Conservation (phyloP, 2,329 filamentous ascomycete species). For the Penicillium sp. region DNA sequence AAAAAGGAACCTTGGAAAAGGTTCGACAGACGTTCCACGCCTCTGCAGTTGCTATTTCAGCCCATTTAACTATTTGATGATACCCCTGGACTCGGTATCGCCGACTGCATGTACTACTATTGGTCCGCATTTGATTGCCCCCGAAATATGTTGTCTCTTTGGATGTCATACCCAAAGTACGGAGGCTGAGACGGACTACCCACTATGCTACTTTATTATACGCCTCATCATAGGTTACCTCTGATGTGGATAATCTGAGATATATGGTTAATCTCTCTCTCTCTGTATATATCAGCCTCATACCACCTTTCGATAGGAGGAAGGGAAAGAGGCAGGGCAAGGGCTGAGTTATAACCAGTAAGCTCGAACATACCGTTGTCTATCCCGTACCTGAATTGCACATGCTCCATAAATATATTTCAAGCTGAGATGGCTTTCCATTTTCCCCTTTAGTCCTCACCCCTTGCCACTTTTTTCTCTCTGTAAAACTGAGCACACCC, state of each 20-base stretch:
- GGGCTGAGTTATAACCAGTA: not conserved
- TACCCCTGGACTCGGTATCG: not conserved
- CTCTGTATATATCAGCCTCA: not conserved
- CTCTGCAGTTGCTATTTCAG: not conserved
- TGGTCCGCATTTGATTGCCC: not conserved
- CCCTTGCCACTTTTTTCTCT: not conserved
- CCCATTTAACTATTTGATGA: not conserved
- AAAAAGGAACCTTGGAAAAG: conserved; percentile 4
- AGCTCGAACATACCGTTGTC: not conserved
- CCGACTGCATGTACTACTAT: not conserved
- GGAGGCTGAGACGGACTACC: not conserved
- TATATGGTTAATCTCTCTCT: not conserved
- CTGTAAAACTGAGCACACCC: not conserved
- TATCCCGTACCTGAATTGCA: not conserved
- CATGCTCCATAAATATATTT: not conserved
- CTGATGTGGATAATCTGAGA: not conserved
- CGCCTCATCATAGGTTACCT: not conserved
- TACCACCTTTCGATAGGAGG: not conserved
- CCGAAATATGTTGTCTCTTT: not conserved
- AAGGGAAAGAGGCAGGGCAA: not conserved
- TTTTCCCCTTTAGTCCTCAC: not conserved
- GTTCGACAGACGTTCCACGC: conserved; percentile 8
- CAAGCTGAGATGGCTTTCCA: not conserved
- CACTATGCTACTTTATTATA: not conserved
- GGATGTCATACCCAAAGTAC: not conserved